Base-by-base conservation (phyloP, 2,329 filamentous ascomycete genomes). In the Exophiala oligosperma region DNA sequence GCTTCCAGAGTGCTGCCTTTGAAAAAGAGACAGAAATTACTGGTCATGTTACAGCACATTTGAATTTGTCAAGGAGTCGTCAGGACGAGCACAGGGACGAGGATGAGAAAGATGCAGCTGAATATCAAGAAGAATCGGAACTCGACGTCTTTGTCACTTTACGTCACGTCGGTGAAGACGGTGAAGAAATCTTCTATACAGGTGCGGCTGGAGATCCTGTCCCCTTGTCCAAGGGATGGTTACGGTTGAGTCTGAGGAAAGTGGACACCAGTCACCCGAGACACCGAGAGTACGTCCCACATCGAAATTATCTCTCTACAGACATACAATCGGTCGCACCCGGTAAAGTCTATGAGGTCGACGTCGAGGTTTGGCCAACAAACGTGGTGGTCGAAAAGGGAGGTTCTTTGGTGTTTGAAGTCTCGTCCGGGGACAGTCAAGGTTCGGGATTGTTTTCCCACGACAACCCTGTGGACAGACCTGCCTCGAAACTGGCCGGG, bases 11-110 rank as follows among this genome's bases (percentile, higher is more conserved):
- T 28, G 26, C 26, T 4, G 26, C 26, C 4, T 28, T 28, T 7
- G 7, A 28, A 4, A 28, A 7, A 28, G 26, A 28, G 17, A 87
- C 82, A 0, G 88, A 90, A 67, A 83, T 91, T 54, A 90, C 88
- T 0, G 88, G 88, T 0, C 85, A 90, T 66, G 74, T 89, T 28
- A 76, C 83, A 0, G 85, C 85, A 0, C 86, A 84, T 62, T 75
- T 91, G 3, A 84, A 85, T 59, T 81, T 89, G 0, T 88, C 86
- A 0, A 72, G 17, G 17, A 17, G 17, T 17, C 17, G 17, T 17
- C 17, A 17, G 17, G 17, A 17, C 17, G 17, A 17, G 17, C 17
- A 17, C 17, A 17, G 17, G 17, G 17, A 17, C 17, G 17, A 17
- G 17, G 17, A 17, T 17, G 17, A 17, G 17, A 17, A 17, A 17